These are phyloP conservation scores for Balakata baccata DNA, from an alignment of 345 rosid species.

Conservation along the genomic window DNA sequence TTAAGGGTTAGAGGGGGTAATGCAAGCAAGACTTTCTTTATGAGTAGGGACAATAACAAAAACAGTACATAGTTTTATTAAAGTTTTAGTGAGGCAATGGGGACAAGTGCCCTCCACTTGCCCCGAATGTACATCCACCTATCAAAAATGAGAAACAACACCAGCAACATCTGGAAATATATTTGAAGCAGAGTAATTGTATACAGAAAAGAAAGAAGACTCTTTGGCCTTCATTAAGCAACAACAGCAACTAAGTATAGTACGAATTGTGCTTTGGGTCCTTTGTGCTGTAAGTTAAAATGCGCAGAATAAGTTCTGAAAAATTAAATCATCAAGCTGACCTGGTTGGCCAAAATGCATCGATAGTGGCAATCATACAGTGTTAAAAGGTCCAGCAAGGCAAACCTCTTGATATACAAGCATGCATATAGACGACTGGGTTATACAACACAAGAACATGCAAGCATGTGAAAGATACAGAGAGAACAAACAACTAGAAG, in stretches of 20 bases:
- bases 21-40: too few relatives aligned
- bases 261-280: background rate
- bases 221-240: background rate
- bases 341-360: background rate
- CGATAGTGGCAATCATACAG: background rate
- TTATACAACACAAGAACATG: background rate
- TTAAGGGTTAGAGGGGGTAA: too few relatives aligned
- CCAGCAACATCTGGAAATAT: constrained; percentile 1
- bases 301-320: background rate
- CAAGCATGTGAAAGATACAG: background rate
- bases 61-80: too few relatives aligned
- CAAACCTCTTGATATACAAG: background rate
- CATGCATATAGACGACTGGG: background rate
- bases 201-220: background rate
- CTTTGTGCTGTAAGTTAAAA: background rate
- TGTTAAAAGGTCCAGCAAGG: constrained; percentile 3
- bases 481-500: background rate
- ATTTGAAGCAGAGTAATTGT: background rate
- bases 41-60: too few relatives aligned
- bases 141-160: too few relatives aligned
- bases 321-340: background rate
- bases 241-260: background rate
- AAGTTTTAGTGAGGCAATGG: too few relatives aligned
- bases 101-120: too few relatives aligned
- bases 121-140: too few relatives aligned